Evolutionary conservation across 2,329 filamentous ascomycete species (phyloP).

Genomic region (Didymella segeticola): DNA sequence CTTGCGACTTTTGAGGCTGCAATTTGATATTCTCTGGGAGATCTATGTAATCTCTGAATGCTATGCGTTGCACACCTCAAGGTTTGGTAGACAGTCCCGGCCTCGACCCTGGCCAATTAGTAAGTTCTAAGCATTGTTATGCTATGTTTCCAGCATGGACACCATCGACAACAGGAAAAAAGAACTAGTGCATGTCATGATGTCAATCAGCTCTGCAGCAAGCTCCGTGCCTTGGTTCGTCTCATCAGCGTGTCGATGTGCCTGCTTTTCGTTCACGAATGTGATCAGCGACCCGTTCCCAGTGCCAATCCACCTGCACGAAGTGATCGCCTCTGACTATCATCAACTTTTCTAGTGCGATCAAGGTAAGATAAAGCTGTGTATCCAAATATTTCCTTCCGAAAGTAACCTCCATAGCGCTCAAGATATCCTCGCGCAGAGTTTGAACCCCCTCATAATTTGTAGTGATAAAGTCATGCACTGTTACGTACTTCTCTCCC

Average conservation of each 20-base stretch:
- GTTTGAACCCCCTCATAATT: slow-evolving; percentile 6
- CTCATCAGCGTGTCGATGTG: background rate
- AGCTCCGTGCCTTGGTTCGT: no score
- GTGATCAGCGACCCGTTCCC: background rate
- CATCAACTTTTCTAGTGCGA: background rate
- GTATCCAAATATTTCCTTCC: background rate
- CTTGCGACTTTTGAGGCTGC: no score
- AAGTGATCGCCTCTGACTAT: background rate
- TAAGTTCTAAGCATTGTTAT: no score
- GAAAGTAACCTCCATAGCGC: slow-evolving; percentile 1
- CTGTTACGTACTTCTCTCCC: slow-evolving; percentile 1
- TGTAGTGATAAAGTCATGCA: slow-evolving; percentile 8
- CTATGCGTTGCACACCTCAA: no score
- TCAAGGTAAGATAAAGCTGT: background rate
- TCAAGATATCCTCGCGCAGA: background rate
- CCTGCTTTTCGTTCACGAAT: background rate
- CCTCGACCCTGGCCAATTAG: no score
- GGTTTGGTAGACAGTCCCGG: no score
- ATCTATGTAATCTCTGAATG: no score
- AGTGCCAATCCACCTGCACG: background rate
- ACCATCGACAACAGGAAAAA: no score
- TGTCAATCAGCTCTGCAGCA: no score
- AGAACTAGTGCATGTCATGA: no score
- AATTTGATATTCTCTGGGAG: no score
- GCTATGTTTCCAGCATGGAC: no score